A percentile compares a stretch with the other conserved stretches of the same genome.
Conservation (phyloP, 495 filamentous ascomycete species). For the Tuber magnatum region DNA sequence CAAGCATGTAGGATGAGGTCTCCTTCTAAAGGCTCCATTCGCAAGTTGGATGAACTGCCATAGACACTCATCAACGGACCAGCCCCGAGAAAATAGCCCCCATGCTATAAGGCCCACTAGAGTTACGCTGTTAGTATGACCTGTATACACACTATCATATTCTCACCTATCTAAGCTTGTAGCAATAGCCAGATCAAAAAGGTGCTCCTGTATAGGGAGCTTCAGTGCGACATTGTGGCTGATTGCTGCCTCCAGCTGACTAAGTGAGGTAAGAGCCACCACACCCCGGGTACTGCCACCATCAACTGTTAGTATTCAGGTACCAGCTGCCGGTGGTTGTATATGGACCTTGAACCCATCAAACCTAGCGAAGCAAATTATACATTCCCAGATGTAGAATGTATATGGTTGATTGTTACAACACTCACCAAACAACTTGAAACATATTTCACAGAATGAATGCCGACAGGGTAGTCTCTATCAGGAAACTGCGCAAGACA, state of each 20-base stretch:
- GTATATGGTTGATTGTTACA: not conserved
- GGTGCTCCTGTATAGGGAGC: constrained; percentile 26
- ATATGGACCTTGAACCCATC: constrained; percentile 32
- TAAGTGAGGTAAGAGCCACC: constrained; percentile 24
- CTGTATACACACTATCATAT: not conserved
- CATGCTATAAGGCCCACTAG: constrained; percentile 20
- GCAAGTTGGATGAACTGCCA: constrained; percentile 24
- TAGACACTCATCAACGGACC: constrained; percentile 23
- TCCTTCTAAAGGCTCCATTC: constrained; percentile 16
- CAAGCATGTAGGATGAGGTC: constrained; percentile 4
- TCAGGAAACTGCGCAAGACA: not conserved
- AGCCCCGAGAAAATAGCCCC: constrained; percentile 28
- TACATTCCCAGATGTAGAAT: not conserved
- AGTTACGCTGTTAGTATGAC: not conserved
- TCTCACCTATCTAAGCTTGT: constrained; percentile 28
- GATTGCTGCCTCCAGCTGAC: constrained; percentile 20
- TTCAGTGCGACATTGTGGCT: constrained; percentile 5
- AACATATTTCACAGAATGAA: not conserved
- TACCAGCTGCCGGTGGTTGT: constrained; percentile 47
- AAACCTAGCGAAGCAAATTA: not conserved
- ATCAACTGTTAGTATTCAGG: constrained; percentile 52
- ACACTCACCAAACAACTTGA: not conserved
- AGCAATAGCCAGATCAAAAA: constrained; percentile 33
- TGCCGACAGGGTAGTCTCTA: not conserved
- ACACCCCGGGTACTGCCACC: constrained; percentile 50